Conservation (phyloP, 2,329 filamentous ascomycete species). For the Leptographium procerum region DNA sequence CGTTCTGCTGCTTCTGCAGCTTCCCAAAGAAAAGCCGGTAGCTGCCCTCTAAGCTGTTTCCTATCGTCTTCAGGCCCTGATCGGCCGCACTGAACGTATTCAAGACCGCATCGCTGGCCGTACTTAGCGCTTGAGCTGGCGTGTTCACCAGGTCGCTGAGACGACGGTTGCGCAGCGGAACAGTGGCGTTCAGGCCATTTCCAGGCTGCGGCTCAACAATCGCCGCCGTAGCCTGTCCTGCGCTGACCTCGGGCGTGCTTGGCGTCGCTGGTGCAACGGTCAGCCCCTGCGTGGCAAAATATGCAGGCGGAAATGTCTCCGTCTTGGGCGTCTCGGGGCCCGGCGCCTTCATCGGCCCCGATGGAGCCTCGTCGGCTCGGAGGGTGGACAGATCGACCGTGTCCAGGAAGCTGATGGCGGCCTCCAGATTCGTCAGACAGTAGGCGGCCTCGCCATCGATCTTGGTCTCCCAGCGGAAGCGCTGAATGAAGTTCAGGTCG, state of each 20-base stretch:
- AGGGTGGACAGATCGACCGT: conserved; percentile 89
- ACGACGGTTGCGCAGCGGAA: conserved; percentile 55
- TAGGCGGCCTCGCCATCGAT: conserved; percentile 92
- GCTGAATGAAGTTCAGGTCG: conserved; percentile 88
- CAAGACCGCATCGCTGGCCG: conserved; percentile 73
- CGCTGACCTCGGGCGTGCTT: conserved; percentile 21
- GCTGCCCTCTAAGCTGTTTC: conserved; percentile 79
- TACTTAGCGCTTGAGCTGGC: conserved; percentile 69
- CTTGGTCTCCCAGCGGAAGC: conserved; percentile 75
- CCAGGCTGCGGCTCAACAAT: conserved; percentile 19
- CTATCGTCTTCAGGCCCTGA: conserved; percentile 83
- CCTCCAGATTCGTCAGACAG: conserved; percentile 91
- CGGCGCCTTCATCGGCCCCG: conserved; percentile 51
- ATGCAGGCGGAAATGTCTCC: conserved; percentile 42
- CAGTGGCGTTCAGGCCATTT: conserved; percentile 30
- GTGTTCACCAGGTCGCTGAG: conserved; percentile 80
- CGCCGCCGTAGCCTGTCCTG: conserved; percentile 14
- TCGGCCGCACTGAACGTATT: conserved; percentile 84
- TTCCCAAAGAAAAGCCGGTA: conserved; percentile 90
- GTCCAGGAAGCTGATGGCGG: conserved; percentile 85
- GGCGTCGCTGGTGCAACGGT: conserved; percentile 18
- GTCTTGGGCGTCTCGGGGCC: conserved; percentile 30
- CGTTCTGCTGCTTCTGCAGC: conserved; percentile 33
- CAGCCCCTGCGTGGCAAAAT: conserved; percentile 21
- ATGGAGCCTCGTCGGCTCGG: conserved; percentile 64